Evolutionary conservation across 2,329 filamentous ascomycete genomes (phyloP).

Genomic region (Neophaeococcomyces mojaviensis): DNA sequence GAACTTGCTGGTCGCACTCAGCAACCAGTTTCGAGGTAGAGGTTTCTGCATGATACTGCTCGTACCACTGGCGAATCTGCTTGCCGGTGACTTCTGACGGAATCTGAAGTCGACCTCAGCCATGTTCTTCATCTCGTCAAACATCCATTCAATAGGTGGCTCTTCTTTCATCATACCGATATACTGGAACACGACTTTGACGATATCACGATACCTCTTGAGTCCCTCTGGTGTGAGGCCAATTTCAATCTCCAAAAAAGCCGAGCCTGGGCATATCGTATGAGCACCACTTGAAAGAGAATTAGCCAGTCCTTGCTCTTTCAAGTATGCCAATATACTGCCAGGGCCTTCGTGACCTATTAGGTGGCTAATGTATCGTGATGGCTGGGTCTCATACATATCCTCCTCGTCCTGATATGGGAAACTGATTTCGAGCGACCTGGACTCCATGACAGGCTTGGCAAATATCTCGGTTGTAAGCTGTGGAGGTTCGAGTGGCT

Average conservation of each 20-base stretch:
- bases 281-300: slow-evolving; percentile 70
- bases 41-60: slow-evolving; percentile 88
- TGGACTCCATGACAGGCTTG: slow-evolving; percentile 83
- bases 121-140: slow-evolving; percentile 82
- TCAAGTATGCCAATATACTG: slow-evolving; percentile 83
- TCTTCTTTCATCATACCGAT: slow-evolving; percentile 74
- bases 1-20: slow-evolving; percentile 71
- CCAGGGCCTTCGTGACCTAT: slow-evolving; percentile 90
- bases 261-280: slow-evolving; percentile 69
- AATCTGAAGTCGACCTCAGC: slow-evolving; percentile 93
- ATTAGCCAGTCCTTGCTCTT: slow-evolving; percentile 84
- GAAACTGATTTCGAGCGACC: slow-evolving; percentile 72
- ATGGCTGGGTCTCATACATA: slow-evolving; percentile 71
- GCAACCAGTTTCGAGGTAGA: slow-evolving; percentile 74
- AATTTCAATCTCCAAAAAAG: slow-evolving; percentile 71
- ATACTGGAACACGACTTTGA: slow-evolving; percentile 84
- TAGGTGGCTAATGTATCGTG: slow-evolving; percentile 77
- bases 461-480: slow-evolving; percentile 69
- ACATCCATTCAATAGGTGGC: slow-evolving; percentile 84
- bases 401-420: slow-evolving; percentile 78
- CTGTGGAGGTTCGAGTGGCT: slow-evolving; percentile 50
- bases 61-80: slow-evolving; percentile 76
- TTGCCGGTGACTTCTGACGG: slow-evolving; percentile 84
- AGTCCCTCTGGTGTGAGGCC: slow-evolving; percentile 78
- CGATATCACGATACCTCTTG: slow-evolving; percentile 71